Base-by-base conservation (phyloP, 2,329 filamentous ascomycete genomes). In the Bisporella sp. region DNA sequence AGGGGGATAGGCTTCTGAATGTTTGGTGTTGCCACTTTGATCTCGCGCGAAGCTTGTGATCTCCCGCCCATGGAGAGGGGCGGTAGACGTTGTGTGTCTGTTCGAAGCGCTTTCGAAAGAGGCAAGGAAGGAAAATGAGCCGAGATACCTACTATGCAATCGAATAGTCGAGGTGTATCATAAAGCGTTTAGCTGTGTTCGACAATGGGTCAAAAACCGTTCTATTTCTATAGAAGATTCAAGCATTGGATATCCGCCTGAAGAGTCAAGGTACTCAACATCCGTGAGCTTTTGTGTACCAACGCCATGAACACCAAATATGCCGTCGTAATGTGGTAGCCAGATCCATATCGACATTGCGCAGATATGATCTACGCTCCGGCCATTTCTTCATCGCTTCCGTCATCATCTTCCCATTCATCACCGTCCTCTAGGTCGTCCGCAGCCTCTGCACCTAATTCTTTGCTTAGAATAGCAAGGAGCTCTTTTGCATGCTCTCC, bases 401-500 rank as follows among this genome's bases (percentile, higher is more conserved):
- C 72, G 64, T 71, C 76, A 54, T 77, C 79, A 52, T 79, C 80
- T 35, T 79, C 76, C 51, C 76, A 73, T 21, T 71, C 71, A 0
- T 69, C 69, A 4, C 65, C 73, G 28, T 70, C 67, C 35, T 72
- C 76, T 6, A 74, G 76, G 8, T 73, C 73, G 31, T 75, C 78
- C 33, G 74, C 76, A 21, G 74, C 78, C 31, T 81, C 78, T 9
- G 79, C 79, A 4, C 84, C 84, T 3, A 91, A 71, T 61, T 82
- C 82, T 52, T 77, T 73, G 57, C 78, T 80, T 52, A 90, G 79
- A 49, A 72, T 74, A 40, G 73, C 71, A 41, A 89, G 70, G 42
- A 95, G 73, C 71, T 93, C 87, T 52, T 77, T 72, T 0, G 87
- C 84, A 64, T 95, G 89, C 53, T 87, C 82, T 47, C 82, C 82